These are phyloP conservation scores for Colletotrichum sp. DNA, from an alignment of 2,329 filamentous ascomycete species.

Conservation along the genomic window DNA sequence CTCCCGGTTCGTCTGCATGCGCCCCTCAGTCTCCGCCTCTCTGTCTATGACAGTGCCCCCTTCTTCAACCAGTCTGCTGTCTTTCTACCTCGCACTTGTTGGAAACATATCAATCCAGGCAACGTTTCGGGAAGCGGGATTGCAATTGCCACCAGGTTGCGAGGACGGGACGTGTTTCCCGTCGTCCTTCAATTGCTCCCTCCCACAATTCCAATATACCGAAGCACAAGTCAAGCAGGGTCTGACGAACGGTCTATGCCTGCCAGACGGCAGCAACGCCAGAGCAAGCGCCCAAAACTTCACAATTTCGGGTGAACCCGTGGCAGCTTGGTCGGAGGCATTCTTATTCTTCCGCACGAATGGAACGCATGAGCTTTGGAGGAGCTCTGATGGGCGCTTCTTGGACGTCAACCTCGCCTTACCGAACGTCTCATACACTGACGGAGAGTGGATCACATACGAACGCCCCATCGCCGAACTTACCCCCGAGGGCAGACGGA, in stretches of 20 bases:
- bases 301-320: neutral
- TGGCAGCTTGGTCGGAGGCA: neutral
- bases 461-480: neutral
- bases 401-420: neutral
- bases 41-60: neutral
- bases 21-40: neutral
- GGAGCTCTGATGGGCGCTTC: neutral
- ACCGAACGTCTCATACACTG: neutral
- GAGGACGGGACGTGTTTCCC: neutral
- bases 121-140: neutral
- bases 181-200: neutral
- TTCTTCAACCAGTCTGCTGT: neutral
- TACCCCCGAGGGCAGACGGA: neutral
- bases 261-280: neutral
- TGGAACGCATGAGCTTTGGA: neutral
- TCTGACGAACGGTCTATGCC: neutral
- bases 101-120: neutral
- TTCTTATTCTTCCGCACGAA: conserved; percentile 1
- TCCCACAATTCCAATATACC: neutral
- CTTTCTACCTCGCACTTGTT: neutral
- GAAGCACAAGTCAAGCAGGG: neutral
- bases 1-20: neutral
- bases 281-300: neutral
- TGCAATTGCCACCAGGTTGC: neutral
- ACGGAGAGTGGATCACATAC: neutral